Evolutionary conservation across 768 basidiomycete genomes (phyloP).

Genomic region (Coprinopsis marcescibilis): DNA sequence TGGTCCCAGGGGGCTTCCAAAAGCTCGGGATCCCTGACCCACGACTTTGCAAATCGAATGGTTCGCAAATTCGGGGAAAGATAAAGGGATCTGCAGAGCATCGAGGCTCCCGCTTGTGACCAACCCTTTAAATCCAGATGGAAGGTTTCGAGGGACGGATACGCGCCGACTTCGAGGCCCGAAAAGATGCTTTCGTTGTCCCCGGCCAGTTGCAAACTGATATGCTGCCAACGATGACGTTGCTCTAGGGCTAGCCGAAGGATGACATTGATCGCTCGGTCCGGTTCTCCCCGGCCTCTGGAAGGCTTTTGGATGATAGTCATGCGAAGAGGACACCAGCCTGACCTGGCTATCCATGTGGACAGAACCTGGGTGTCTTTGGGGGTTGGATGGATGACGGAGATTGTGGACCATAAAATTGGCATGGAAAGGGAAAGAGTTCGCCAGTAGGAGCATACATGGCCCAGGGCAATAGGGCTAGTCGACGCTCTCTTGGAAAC

Average conservation of each 20-base stretch:
- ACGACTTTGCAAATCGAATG: not conserved
- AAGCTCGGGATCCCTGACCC: not conserved
- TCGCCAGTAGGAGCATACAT: slow-evolving; percentile 8
- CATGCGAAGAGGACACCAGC: not conserved
- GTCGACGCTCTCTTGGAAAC: not conserved
- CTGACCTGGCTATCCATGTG: not conserved
- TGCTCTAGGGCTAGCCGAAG: not conserved
- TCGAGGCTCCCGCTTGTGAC: not conserved
- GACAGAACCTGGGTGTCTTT: not conserved
- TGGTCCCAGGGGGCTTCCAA: not conserved
- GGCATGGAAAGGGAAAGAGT: slow-evolving; percentile 8
- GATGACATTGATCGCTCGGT: not conserved
- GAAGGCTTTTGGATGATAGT: not conserved
- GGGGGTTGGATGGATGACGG: not conserved
- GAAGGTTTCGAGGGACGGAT: not conserved
- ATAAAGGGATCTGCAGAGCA: not conserved
- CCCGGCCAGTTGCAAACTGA: not conserved
- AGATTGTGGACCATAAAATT: slow-evolving; percentile 6
- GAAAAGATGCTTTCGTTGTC: not conserved
- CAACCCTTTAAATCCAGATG: not conserved
- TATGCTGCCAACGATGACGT: not conserved
- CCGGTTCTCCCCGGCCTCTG: not conserved
- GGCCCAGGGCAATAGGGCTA: slow-evolving; percentile 1
- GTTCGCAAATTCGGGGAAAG: not conserved
- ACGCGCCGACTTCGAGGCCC: not conserved